phyloP scores from a whole-genome alignment of 2,329 filamentous ascomycete species.

The Paracoccidioides lutzii region DNA sequence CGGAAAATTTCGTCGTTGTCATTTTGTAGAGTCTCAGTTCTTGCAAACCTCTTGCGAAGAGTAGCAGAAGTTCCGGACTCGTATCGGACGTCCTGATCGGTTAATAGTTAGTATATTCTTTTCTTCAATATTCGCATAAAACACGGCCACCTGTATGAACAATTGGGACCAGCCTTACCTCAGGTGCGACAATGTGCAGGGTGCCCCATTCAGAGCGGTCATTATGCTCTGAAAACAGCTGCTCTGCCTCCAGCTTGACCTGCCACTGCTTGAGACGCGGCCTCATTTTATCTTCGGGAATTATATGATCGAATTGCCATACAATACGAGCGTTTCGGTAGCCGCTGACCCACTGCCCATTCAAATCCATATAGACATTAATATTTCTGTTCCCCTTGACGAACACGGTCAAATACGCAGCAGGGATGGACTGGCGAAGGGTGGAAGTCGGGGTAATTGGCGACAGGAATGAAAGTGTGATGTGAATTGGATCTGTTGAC shows the following conservation, averaged over 20 bases:
- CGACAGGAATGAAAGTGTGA: conserved; percentile 55
- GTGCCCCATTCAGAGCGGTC: conserved; percentile 79
- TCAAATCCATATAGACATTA: conserved; percentile 52
- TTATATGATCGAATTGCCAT: conserved; percentile 49
- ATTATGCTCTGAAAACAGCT: conserved; percentile 58
- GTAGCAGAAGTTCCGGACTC: conserved; percentile 56
- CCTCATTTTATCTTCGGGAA: conserved; percentile 24
- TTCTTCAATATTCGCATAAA: neutral
- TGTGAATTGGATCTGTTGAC: conserved; percentile 16
- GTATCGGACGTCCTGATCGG: conserved; percentile 42
- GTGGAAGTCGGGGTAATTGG: conserved; percentile 73
- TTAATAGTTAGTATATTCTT: neutral
- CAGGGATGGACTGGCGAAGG: conserved; percentile 67
- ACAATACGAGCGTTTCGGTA: conserved; percentile 54
- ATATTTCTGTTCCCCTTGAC: conserved; percentile 55
- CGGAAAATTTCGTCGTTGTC: conserved; percentile 54
- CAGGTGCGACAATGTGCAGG: conserved; percentile 61
- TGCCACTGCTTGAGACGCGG: conserved; percentile 32
- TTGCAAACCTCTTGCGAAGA: conserved; percentile 57
- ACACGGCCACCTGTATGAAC: neutral
- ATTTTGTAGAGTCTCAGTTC: conserved; percentile 53
- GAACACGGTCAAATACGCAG: conserved; percentile 60
- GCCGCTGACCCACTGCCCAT: conserved; percentile 73
- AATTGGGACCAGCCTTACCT: conserved; percentile 20
- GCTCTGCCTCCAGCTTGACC: conserved; percentile 37